Percentiles rank a stretch among this genome's conserved stretches.
phyloP scores from a whole-genome alignment of 352 stramenopile genomes.

The Phytophthora pini region DNA sequence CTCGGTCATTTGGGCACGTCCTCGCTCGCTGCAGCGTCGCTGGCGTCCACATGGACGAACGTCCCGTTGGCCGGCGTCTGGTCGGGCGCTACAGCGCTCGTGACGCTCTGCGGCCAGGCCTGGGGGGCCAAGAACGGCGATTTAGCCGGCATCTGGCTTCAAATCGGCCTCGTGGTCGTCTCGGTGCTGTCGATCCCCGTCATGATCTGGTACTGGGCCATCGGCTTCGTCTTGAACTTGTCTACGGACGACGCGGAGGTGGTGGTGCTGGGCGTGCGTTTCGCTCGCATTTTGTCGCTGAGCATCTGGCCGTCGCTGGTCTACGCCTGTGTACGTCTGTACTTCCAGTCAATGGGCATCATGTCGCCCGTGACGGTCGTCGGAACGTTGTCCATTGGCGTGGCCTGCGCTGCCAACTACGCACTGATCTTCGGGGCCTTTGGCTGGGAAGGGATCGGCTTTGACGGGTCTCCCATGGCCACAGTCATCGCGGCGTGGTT shows the following conservation, averaged over 20 bases:
- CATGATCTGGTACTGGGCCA: constrained; percentile 71
- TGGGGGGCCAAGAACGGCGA: constrained; percentile 75
- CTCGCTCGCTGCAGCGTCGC: constrained; percentile 75
- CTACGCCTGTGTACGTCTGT: constrained; percentile 80
- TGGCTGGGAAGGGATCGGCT: constrained; percentile 66
- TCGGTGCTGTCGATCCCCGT: constrained; percentile 55
- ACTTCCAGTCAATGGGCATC: constrained; percentile 88
- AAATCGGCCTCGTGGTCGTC: constrained; percentile 67
- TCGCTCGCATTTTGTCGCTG: constrained; percentile 81
- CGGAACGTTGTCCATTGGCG: constrained; percentile 66
- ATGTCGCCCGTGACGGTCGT: constrained; percentile 78
- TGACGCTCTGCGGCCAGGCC: constrained; percentile 81
- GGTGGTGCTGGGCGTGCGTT: constrained; percentile 68
- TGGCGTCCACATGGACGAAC: constrained; percentile 79
- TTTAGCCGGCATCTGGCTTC: constrained; percentile 74
- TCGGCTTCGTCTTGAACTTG: constrained; percentile 61
- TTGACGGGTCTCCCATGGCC: constrained; percentile 77
- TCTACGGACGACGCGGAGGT: constrained; percentile 74
- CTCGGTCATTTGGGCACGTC: constrained; percentile 76
- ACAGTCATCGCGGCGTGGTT: constrained; percentile 85
- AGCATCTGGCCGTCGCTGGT: constrained; percentile 78
- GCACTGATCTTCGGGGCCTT: constrained; percentile 61
- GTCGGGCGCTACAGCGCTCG: constrained; percentile 71
- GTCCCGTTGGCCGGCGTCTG: constrained; percentile 76
- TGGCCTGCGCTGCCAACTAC: constrained; percentile 76